These are phyloP conservation scores for Forsythia viridissima DNA, from an alignment of 257 asterid genomes.

Conservation along the genomic window DNA sequence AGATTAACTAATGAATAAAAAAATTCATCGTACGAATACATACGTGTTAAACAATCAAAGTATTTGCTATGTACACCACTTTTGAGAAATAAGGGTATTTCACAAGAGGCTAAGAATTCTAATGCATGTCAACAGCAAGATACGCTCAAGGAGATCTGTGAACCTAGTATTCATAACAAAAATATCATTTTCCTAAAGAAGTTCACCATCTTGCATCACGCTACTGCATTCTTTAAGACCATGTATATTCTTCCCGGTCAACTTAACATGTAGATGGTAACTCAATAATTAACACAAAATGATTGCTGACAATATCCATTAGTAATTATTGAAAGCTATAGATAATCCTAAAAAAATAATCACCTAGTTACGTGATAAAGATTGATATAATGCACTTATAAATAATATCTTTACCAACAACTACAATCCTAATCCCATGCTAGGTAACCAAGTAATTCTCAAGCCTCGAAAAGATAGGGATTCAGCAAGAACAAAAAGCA, in stretches of 20 bases:
- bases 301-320: background rate
- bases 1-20: background rate
- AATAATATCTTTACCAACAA: background rate
- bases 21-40: background rate
- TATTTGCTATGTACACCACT: background rate
- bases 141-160: background rate
- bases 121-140: background rate
- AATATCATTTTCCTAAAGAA: background rate
- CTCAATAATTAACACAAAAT: background rate
- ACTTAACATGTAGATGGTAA: background rate
- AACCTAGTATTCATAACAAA: background rate
- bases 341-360: background rate
- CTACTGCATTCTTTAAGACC: background rate
- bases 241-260: background rate
- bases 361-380: background rate
- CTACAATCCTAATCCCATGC: background rate
- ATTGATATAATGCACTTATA: background rate
- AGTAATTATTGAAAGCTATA: background rate
- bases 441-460: background rate
- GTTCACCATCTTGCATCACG: background rate
- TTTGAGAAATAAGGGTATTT: background rate
- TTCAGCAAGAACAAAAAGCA: conserved; percentile 3
- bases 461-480: background rate
- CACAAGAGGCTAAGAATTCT: background rate
- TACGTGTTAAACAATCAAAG: background rate